A percentile compares a stretch with the other conserved stretches of the same genome.
Conservation (phyloP, 768 basidiomycete genomes). For the Tulasnella calospora region DNA sequence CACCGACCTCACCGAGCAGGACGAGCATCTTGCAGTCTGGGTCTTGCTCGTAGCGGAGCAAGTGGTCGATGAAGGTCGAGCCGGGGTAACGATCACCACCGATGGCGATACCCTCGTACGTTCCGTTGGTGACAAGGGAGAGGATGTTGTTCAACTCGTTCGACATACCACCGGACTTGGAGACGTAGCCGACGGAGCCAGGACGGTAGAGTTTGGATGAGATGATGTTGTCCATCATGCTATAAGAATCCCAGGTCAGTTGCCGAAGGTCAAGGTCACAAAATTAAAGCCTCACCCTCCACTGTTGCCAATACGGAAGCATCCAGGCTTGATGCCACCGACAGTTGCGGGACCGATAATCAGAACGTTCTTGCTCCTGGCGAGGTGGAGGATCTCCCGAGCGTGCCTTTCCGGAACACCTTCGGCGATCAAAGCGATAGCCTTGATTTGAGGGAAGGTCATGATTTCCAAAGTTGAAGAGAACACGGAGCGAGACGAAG, state of each 20-base stretch:
- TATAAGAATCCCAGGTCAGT: constrained; percentile 34
- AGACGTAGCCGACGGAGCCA: constrained; percentile 97
- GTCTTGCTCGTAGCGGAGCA: constrained; percentile 94
- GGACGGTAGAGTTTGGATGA: constrained; percentile 96
- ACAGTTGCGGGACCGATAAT: constrained; percentile 98
- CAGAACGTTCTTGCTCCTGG: constrained; percentile 77
- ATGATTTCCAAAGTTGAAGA: constrained; percentile 90
- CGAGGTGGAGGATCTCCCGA: constrained; percentile 87
- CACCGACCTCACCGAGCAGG: constrained; percentile 96
- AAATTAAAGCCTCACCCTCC: constrained; percentile 62
- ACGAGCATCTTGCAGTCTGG: constrained; percentile 99
- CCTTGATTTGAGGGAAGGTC: constrained; percentile 59
- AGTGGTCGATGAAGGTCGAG: constrained; percentile 97
- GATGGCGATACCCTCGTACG: constrained; percentile 99
- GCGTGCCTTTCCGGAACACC: constrained; percentile 98
- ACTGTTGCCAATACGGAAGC: constrained; percentile 99
- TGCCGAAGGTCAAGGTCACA: neutral
- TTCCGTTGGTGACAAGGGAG: constrained; percentile 90
- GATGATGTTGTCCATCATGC: constrained; percentile 99
- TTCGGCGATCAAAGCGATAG: constrained; percentile 93
- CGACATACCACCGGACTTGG: constrained; percentile 99
- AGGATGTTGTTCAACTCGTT: constrained; percentile 99
- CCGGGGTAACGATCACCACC: constrained; percentile 99
- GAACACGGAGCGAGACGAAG: constrained; percentile 89
- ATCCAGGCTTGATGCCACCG: constrained; percentile 98